Conservation (phyloP, 768 basidiomycete species). For the Sarcodon aspratus region DNA sequence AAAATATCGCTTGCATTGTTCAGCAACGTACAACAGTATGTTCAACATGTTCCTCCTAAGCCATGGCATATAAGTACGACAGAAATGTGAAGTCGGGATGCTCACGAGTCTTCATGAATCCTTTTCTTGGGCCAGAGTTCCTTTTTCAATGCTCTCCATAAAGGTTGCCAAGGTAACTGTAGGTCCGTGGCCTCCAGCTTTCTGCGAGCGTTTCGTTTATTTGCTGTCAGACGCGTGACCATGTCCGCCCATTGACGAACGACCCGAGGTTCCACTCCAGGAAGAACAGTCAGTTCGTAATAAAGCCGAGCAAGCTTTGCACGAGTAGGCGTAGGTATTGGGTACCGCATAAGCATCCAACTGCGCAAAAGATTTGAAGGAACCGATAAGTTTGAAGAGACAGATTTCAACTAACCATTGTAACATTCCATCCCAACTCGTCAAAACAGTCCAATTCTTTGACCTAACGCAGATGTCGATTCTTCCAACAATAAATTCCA, state of each 20-base stretch:
- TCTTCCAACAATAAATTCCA: slow-evolving; percentile 60
- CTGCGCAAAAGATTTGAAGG: slow-evolving; percentile 21
- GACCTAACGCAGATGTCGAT: slow-evolving; percentile 61
- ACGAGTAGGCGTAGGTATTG: slow-evolving; percentile 55
- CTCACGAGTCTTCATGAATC: slow-evolving; percentile 44
- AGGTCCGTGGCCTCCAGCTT: slow-evolving; percentile 61
- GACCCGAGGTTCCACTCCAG: slow-evolving; percentile 64
- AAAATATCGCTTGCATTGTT: slow-evolving; percentile 63
- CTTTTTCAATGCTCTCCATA: slow-evolving; percentile 67
- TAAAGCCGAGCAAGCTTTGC: slow-evolving; percentile 66
- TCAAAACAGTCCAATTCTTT: slow-evolving; percentile 63
- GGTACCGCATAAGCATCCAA: slow-evolving; percentile 78
- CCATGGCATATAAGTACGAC: slow-evolving; percentile 1
- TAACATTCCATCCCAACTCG: slow-evolving; percentile 70
- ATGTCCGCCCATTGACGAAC: slow-evolving; percentile 71
- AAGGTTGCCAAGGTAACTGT: slow-evolving; percentile 58
- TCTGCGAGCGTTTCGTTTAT: slow-evolving; percentile 50
- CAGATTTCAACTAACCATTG: slow-evolving; percentile 44
- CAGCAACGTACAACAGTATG: slow-evolving; percentile 63
- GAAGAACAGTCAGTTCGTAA: slow-evolving; percentile 68
- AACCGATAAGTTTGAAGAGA: not conserved
- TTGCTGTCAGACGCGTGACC: slow-evolving; percentile 58
- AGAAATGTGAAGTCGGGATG: not conserved
- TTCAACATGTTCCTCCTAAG: slow-evolving; percentile 54
- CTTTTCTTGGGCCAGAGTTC: slow-evolving; percentile 67